A percentile compares a stretch with the other conserved stretches of the same genome.
These are phyloP conservation scores for Lotmaria passim DNA, from an alignment of 208 protist genomes.

Conservation along the genomic window DNA sequence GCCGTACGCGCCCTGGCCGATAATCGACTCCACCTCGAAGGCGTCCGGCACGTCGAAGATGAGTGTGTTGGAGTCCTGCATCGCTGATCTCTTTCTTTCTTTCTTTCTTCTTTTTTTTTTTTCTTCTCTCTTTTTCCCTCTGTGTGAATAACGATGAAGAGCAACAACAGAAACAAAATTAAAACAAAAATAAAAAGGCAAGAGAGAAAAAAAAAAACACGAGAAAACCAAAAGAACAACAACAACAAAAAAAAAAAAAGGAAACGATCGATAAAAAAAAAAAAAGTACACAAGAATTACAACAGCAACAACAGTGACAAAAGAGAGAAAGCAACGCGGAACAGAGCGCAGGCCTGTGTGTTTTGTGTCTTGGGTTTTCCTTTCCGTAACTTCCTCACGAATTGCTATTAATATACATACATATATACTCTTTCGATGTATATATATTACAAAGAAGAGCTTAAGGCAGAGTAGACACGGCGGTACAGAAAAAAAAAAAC, in stretches of 20 bases:
- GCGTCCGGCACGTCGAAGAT: conserved; percentile 89
- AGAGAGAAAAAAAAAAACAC: conserved; percentile 11
- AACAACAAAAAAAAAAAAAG: not conserved
- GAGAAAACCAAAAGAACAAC: conserved; percentile 10
- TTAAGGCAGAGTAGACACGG: too few relatives aligned
- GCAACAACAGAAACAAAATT: not conserved
- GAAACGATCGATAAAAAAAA: not conserved
- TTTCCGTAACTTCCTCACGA: too few relatives aligned
- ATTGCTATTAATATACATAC: not conserved
- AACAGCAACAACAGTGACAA: not conserved
- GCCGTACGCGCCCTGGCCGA: conserved; percentile 93
- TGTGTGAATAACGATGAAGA: not conserved
- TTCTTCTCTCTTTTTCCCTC: too few relatives aligned
- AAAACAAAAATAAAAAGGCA: conserved; percentile 27
- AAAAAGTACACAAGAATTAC: not conserved
- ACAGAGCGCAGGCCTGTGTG: too few relatives aligned
- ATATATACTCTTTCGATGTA: too few relatives aligned
- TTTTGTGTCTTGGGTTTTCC: too few relatives aligned
- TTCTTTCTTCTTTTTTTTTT: not conserved
- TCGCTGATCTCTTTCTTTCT: not conserved
- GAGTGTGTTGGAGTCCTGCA: conserved; percentile 51
- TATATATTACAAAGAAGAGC: too few relatives aligned
- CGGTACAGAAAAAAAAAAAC: too few relatives aligned
- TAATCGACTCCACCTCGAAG: conserved; percentile 90
- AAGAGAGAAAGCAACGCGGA: too few relatives aligned